Base-by-base conservation (phyloP, 202 grass and related monocot species). In the Elaeis oleifera region DNA sequence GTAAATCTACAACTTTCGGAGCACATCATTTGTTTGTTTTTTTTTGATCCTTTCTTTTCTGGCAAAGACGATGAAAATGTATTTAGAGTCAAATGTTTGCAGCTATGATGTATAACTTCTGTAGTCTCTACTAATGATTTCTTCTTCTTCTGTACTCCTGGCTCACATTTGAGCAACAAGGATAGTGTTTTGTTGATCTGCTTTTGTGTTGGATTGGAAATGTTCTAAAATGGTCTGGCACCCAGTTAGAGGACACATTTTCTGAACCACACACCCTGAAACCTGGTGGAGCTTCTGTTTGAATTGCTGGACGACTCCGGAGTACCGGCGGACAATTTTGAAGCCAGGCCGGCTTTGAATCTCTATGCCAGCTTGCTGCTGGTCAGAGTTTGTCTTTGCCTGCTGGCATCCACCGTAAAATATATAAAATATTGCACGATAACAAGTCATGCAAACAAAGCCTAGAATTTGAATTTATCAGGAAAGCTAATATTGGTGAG, bases 331-430 rank as follows among this genome's bases (percentile, higher is more conserved):
- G 23, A 32, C 49, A 15, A 28, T 6, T 49, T 65, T 14, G 81
- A 71, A 48, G 81, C 31, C 26, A 89, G 65, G 59, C 84, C 88
- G 53, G 94, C 79, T 88, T 92, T 89, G 71, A 97, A 92, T 89
- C 79, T 80, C 52, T 92, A 89, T 32, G 84, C 84, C 63, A 92
- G 88, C 84, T 73, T 90, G 77, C 88, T 92, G 14, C 79, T 88
- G 57, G 84, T 99, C 50, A 86, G 80, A 14, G 89, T 89, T 71
- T 92, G 85, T 81, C 77, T 92, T 99, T 71, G 94, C 88, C 73
- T 71, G 94, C 88, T 76, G 84, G 94, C 69, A 88, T 86, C 62
- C 92, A 87, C 94, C 92, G 82, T 62, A 81, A 68, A 79, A 44
- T 44, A 13, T 44, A 44, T 44, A 44, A 14, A 44, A 44, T 13